These are phyloP conservation scores for Scheffersomyces lignicola DNA, from an alignment of 1,139 yeast species.

Conservation along the genomic window DNA sequence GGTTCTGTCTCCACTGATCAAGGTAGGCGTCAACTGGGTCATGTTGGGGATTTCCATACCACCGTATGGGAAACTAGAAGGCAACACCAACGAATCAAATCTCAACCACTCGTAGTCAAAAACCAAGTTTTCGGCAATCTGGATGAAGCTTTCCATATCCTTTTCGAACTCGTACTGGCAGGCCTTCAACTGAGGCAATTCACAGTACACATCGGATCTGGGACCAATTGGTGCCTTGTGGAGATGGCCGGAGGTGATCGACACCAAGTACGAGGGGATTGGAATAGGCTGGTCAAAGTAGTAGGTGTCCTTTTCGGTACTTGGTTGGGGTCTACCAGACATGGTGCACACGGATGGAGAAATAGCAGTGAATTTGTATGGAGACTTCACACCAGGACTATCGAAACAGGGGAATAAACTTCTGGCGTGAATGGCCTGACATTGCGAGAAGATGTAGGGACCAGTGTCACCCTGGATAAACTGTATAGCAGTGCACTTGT, in stretches of 20 bases:
- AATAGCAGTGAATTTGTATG: slow-evolving; percentile 28
- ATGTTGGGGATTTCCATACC: slow-evolving; percentile 44
- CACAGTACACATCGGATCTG: slow-evolving; percentile 33
- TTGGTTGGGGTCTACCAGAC: slow-evolving; percentile 34
- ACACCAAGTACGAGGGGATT: slow-evolving; percentile 36
- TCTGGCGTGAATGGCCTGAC: slow-evolving; percentile 46
- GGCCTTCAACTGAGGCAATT: slow-evolving; percentile 23
- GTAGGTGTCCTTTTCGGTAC: slow-evolving; percentile 14
- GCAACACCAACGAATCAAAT: slow-evolving; percentile 35
- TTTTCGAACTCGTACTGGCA: slow-evolving; percentile 40
- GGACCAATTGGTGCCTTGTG: slow-evolving; percentile 34
- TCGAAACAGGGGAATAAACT: slow-evolving; percentile 46
- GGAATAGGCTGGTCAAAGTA: slow-evolving; percentile 35
- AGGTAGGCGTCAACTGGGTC: slow-evolving; percentile 38
- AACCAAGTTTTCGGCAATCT: slow-evolving; percentile 33
- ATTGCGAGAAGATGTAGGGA: slow-evolving; percentile 43
- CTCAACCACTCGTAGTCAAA: slow-evolving; percentile 36
- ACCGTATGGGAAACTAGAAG: slow-evolving; percentile 38
- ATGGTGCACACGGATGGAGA: slow-evolving; percentile 35
- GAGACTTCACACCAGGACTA: slow-evolving; percentile 40
- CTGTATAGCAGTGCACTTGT: slow-evolving; percentile 40
- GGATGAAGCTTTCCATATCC: slow-evolving; percentile 35
- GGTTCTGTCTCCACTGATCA: slow-evolving; percentile 34
- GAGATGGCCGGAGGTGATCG: slow-evolving; percentile 36
- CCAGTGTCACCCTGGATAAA: slow-evolving; percentile 40